phyloP scores from a whole-genome alignment of 306 rosid genomes.

The Cercis canadensis region DNA sequence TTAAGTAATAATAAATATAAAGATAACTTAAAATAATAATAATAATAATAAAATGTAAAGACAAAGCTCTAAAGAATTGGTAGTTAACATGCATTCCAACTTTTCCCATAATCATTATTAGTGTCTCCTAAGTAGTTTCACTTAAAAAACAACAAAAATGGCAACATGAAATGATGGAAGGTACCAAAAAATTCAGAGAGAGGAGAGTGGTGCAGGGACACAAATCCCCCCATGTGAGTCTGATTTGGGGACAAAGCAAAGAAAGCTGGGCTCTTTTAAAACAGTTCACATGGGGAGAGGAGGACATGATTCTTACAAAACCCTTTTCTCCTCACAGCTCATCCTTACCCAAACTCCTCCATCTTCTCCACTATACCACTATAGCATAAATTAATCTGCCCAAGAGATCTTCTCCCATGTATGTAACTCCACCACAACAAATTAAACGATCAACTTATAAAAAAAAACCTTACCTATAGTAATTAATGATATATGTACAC shows the following conservation, averaged over 20 bases:
- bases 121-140: conserved; percentile 50
- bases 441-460: too few relatives aligned
- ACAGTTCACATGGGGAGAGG: conserved; percentile 82
- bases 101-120: conserved; percentile 69
- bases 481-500: too few relatives aligned
- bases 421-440: conserved; percentile 24
- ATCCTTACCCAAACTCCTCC: conserved; percentile 47
- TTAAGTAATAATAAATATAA: neutral
- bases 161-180: conserved; percentile 63
- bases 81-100: conserved; percentile 52
- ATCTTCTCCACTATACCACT: conserved; percentile 42
- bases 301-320: conserved; percentile 61
- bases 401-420: conserved; percentile 38
- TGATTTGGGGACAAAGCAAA: conserved; percentile 82
- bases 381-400: conserved; percentile 38
- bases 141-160: conserved; percentile 40
- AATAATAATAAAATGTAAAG: conserved; percentile 3
- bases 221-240: conserved; percentile 70
- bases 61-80: conserved; percentile 40
- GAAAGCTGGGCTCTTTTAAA: conserved; percentile 59
- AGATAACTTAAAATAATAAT: too few relatives aligned
- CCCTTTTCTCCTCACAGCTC: conserved; percentile 76
- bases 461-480: too few relatives aligned
- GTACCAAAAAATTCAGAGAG: conserved; percentile 39
- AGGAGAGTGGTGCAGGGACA: conserved; percentile 45